Conservation (phyloP, 2,329 filamentous ascomycete genomes). For the Ampelomyces quisqualis region DNA sequence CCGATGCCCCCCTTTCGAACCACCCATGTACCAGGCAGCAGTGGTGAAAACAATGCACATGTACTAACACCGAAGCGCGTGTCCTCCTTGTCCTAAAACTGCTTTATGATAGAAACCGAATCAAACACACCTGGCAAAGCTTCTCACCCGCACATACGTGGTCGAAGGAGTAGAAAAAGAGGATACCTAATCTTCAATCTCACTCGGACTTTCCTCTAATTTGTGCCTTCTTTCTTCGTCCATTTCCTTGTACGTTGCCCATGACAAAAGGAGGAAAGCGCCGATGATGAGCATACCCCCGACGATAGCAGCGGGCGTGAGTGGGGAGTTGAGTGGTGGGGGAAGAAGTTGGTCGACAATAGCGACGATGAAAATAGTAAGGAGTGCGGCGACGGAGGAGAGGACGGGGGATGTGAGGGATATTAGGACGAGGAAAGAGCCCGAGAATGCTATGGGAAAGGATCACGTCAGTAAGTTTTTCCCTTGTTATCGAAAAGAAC, state of each 20-base stretch:
- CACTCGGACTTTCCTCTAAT: conserved; percentile 46
- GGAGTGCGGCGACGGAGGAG: conserved; percentile 84
- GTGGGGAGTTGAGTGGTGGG: conserved; percentile 63
- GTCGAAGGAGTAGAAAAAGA: no score
- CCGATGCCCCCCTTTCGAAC: neutral
- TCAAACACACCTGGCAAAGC: no score
- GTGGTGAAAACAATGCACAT: neutral
- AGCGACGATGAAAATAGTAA: conserved; percentile 96
- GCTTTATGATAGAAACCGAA: no score
- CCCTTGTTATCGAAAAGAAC: neutral
- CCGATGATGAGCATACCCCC: conserved; percentile 86
- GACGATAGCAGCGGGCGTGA: conserved; percentile 71
- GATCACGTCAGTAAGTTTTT: conserved; percentile 11
- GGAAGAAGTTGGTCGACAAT: conserved; percentile 86
- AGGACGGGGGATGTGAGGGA: conserved; percentile 89
- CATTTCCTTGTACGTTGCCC: conserved; percentile 93
- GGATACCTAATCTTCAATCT: conserved; percentile 44
- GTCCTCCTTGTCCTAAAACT: no score
- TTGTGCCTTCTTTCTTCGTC: conserved; percentile 73
- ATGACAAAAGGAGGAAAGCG: conserved; percentile 84
- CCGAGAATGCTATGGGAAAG: conserved; percentile 79
- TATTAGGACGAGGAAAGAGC: conserved; percentile 89
- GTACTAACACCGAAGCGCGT: no score
- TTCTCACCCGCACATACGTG: no score
- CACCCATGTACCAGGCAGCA: no score